These are phyloP conservation scores for Bertia moriformis DNA, from an alignment of 2,329 filamentous ascomycete species.

Conservation along the genomic window DNA sequence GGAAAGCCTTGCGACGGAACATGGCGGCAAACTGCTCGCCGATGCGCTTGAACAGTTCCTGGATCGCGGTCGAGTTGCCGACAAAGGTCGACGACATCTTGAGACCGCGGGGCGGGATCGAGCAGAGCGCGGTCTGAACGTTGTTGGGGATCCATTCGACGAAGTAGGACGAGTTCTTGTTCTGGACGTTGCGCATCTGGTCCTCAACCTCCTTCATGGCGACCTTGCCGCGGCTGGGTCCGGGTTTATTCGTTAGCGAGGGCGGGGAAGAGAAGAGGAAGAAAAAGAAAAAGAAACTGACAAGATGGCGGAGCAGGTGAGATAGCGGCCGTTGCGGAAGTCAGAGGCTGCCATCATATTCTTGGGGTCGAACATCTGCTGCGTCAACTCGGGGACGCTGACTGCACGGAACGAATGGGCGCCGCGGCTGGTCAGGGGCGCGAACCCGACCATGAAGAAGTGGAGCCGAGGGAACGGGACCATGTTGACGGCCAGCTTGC, in stretches of 20 bases:
- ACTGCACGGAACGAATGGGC: conserved; percentile 63
- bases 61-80: conserved; percentile 68
- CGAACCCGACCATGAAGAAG: conserved; percentile 77
- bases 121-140: conserved; percentile 68
- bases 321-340: conserved; percentile 69
- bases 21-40: conserved; percentile 71
- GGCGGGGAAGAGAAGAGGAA: too few relatives aligned
- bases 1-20: conserved; percentile 76
- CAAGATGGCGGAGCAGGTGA: conserved; percentile 68
- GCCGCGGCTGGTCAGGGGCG: conserved; percentile 63
- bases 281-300: too few relatives aligned
- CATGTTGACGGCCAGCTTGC: conserved; percentile 71
- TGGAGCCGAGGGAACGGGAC: conserved; percentile 72
- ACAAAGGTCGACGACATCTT: conserved; percentile 72
- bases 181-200: conserved; percentile 72
- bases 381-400: conserved; percentile 63
- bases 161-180: conserved; percentile 70
- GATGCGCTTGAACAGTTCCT: conserved; percentile 74
- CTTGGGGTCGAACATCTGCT: conserved; percentile 75
- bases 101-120: conserved; percentile 61
- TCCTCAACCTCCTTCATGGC: conserved; percentile 77
- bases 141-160: conserved; percentile 79
- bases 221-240: conserved; percentile 54
- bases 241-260: too few relatives aligned
- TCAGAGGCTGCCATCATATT: conserved; percentile 77